phyloP scores from a whole-genome alignment of 225 moss, liverwort and hornwort species.

The Climacium dendroides region DNA sequence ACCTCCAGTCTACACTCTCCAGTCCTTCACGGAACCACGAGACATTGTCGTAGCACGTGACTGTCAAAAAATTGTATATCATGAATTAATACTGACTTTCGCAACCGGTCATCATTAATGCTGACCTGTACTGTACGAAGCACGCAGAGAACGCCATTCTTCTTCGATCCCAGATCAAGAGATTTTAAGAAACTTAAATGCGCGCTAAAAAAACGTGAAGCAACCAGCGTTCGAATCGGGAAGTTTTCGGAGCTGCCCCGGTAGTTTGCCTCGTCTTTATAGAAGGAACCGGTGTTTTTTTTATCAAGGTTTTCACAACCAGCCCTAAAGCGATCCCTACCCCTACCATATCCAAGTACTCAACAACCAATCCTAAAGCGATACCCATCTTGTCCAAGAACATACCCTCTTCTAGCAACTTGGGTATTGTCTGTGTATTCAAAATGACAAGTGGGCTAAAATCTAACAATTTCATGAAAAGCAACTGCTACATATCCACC shows the following conservation, averaged over 20 bases:
- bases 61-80: background rate
- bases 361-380: background rate
- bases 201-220: background rate
- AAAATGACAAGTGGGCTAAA: background rate
- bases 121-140: background rate
- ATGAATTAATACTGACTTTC: background rate
- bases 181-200: background rate
- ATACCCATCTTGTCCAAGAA: background rate
- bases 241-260: background rate
- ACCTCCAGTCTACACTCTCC: background rate
- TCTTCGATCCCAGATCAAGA: background rate
- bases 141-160: background rate
- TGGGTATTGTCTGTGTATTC: rapidly evolving
- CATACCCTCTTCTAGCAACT: rapidly evolving
- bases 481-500: rapidly evolving
- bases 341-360: background rate
- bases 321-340: background rate
- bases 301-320: rapidly evolving
- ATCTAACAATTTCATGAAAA: background rate
- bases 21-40: background rate
- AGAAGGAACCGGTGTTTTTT: background rate
- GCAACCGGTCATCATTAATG: background rate
- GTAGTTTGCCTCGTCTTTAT: background rate
- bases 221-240: too few relatives aligned
- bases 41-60: background rate